A percentile compares a stretch with the other conserved stretches of the same genome.
Evolutionary conservation across 768 basidiomycete genomes (phyloP).

Genomic region (Boletus rubroflammeus): DNA sequence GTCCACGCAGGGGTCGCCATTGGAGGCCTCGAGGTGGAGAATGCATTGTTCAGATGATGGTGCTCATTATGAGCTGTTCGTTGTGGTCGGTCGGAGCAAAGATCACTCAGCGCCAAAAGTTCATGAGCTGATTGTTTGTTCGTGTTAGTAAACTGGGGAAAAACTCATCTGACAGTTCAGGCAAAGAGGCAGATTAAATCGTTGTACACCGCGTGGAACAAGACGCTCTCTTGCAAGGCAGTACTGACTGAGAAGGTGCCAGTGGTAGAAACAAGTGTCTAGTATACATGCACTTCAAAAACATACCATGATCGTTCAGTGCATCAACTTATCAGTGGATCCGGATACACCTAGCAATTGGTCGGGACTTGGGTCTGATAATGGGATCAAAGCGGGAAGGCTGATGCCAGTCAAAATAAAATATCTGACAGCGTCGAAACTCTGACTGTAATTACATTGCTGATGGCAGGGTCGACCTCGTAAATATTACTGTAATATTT

Average conservation of each 20-base stretch:
- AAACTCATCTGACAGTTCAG: not conserved
- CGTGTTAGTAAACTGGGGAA: not conserved
- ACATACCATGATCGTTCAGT: not conserved
- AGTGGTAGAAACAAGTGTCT: no score
- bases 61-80: slow-evolving; percentile 17
- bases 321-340: not conserved
- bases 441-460: no score
- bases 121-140: slow-evolving; percentile 15
- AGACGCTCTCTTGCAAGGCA: not conserved
- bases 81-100: not conserved
- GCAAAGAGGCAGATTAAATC: not conserved
- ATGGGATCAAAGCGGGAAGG: not conserved
- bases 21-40: not conserved
- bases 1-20: slow-evolving; percentile 17
- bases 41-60: slow-evolving; percentile 14
- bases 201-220: not conserved
- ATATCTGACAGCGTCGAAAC: not conserved
- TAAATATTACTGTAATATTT: not conserved
- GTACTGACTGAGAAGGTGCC: not conserved
- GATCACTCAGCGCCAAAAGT: not conserved
- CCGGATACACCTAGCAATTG: not conserved
- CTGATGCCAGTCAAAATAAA: no score
- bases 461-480: no score
- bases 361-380: not conserved
- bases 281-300: not conserved